phyloP scores from a whole-genome alignment of 2,329 filamentous ascomycete species.

The Dothideomycetes sp. region DNA sequence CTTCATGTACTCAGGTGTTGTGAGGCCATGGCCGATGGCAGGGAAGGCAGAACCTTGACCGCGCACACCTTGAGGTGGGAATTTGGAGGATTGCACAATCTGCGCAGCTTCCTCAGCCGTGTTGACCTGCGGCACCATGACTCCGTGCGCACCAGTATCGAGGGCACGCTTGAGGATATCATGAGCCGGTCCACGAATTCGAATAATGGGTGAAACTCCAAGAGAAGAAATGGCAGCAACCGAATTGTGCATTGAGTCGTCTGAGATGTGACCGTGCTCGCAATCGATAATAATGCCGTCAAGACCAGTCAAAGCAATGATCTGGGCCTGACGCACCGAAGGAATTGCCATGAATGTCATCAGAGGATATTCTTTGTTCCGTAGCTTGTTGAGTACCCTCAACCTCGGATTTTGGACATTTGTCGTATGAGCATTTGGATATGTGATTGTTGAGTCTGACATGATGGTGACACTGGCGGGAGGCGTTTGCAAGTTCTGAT shows the following conservation, averaged over 20 bases:
- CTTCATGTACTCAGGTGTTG: slow-evolving; percentile 35
- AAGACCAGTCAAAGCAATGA: slow-evolving; percentile 50
- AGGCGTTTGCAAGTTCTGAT: too few species aligned
- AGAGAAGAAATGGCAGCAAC: slow-evolving; percentile 33
- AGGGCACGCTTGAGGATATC: slow-evolving; percentile 49
- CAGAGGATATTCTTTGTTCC: slow-evolving; percentile 27
- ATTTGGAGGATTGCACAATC: slow-evolving; percentile 41
- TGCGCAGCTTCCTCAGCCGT: slow-evolving; percentile 38
- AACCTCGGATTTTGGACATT: slow-evolving; percentile 28
- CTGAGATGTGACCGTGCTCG: slow-evolving; percentile 45
- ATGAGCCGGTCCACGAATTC: slow-evolving; percentile 41
- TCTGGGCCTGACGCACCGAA: slow-evolving; percentile 37
- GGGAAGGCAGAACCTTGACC: slow-evolving; percentile 45
- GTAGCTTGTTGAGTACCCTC: slow-evolving; percentile 33
- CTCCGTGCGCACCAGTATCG: slow-evolving; percentile 45
- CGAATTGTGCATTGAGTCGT: slow-evolving; percentile 42
- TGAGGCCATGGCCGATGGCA: slow-evolving; percentile 44
- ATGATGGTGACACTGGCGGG: too few species aligned
- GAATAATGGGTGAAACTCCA: slow-evolving; percentile 29
- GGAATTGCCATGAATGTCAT: slow-evolving; percentile 41
- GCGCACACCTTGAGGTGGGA: slow-evolving; percentile 39
- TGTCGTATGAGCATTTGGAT: too few species aligned
- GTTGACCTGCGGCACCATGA: slow-evolving; percentile 42
- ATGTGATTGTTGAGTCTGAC: too few species aligned
- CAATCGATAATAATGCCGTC: slow-evolving; percentile 55